Evolutionary conservation across 2,329 filamentous ascomycete species (phyloP).

Genomic region (Hypoxylon sp.): DNA sequence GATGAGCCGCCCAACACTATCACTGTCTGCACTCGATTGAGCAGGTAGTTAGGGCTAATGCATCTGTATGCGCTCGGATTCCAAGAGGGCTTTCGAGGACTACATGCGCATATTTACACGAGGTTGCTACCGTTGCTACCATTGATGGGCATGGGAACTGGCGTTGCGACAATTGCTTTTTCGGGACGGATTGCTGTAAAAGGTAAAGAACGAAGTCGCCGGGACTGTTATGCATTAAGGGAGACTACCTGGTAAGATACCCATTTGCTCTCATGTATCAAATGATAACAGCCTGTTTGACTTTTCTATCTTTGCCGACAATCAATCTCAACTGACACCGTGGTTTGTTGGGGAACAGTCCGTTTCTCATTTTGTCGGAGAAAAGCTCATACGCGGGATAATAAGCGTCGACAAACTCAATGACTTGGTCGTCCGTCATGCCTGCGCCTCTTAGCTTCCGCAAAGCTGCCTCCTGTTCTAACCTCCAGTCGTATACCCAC

Average conservation of each 20-base stretch:
- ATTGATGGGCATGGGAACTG: conserved; percentile 22
- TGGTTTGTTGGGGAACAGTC: conserved; percentile 66
- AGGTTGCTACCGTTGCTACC: conserved; percentile 24
- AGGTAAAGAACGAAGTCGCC: conserved; percentile 19
- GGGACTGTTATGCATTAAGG: conserved; percentile 16
- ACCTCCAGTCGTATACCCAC: conserved; percentile 88
- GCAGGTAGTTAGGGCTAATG: conserved; percentile 1
- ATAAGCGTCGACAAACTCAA: conserved; percentile 78
- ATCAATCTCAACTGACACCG: conserved; percentile 73
- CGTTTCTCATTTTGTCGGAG: conserved; percentile 70
- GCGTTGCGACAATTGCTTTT: conserved; percentile 24
- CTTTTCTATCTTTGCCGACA: conserved; percentile 72
- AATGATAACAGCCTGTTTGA: conserved; percentile 69
- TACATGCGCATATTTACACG: conserved; percentile 14
- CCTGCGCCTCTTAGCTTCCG: conserved; percentile 76
- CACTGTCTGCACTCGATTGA: conserved; percentile 2
- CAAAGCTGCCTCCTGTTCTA: conserved; percentile 83
- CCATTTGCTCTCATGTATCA: conserved; percentile 52
- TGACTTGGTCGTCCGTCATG: conserved; percentile 87
- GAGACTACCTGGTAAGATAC: conserved; percentile 44
- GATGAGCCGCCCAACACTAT: conserved; percentile 16
- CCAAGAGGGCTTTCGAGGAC: conserved; percentile 4
- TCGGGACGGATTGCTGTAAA: conserved; percentile 1
- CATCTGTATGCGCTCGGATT: conserved; percentile 28
- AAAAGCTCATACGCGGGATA: conserved; percentile 82